phyloP scores from a whole-genome alignment of 108 stramenopile species.

The Cyclotella cryptica region DNA sequence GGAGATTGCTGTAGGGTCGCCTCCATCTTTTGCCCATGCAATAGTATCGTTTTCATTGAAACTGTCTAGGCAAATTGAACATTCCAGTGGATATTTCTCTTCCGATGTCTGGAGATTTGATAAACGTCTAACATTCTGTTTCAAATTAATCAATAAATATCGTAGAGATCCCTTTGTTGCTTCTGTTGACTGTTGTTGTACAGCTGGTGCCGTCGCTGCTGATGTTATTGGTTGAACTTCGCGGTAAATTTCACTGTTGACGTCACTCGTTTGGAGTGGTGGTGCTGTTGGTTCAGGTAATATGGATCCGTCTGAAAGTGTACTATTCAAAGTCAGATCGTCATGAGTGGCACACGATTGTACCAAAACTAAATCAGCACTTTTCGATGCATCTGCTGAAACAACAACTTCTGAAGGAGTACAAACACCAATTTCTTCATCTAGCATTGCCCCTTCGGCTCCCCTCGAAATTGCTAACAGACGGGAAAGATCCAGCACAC shows the following conservation, averaged over 20 bases:
- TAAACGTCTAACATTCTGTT: background rate
- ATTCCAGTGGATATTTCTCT: slow-evolving; percentile 28
- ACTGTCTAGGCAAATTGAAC: slow-evolving; percentile 50
- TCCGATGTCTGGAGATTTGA: background rate
- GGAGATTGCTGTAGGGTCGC: slow-evolving; percentile 19
- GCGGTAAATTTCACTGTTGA: background rate
- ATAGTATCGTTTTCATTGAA: slow-evolving; percentile 41
- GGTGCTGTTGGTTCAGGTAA: slow-evolving; percentile 19
- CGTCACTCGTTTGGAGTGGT: background rate
- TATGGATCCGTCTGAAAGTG: background rate
- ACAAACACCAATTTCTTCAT: slow-evolving; percentile 29
- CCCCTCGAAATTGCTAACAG: slow-evolving; percentile 44
- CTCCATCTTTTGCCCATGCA: slow-evolving; percentile 55
- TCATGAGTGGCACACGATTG: background rate
- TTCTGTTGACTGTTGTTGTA: background rate
- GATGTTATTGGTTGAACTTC: background rate
- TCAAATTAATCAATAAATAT: slow-evolving; percentile 11
- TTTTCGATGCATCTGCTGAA: background rate
- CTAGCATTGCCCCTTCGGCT: background rate
- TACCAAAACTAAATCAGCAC: background rate
- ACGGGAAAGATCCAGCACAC: slow-evolving; percentile 39
- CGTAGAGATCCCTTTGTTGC: slow-evolving; percentile 7
- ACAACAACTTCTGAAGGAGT: background rate
- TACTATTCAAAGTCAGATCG: slow-evolving; percentile 14
- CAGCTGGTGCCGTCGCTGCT: background rate